These are phyloP conservation scores for Saxispiralis lemnorum DNA, from an alignment of 495 filamentous ascomycete genomes.

Conservation along the genomic window DNA sequence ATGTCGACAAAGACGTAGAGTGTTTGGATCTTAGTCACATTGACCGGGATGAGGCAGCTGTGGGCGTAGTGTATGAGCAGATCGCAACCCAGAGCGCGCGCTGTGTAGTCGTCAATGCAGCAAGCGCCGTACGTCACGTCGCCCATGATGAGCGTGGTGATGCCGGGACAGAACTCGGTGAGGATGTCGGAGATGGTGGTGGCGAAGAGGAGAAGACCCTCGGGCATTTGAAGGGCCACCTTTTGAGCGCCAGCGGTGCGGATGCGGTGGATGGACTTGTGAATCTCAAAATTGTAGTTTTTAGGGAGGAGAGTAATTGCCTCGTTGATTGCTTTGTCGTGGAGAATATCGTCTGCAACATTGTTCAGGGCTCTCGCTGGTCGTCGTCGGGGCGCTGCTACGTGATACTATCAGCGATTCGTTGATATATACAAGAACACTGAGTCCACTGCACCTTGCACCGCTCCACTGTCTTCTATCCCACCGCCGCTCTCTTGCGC, in stretches of 20 bases:
- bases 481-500: constrained; percentile 14
- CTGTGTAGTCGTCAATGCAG: constrained; percentile 97
- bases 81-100: constrained; percentile 83
- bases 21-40: constrained; percentile 85
- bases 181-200: constrained; percentile 97
- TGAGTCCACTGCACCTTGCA: constrained; percentile 22
- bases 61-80: constrained; percentile 94
- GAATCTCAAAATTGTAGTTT: constrained; percentile 97
- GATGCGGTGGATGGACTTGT: constrained; percentile 91
- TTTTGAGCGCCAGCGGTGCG: constrained; percentile 56
- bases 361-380: constrained; percentile 66
- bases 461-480: constrained; percentile 25
- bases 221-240: constrained; percentile 88
- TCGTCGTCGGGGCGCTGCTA: constrained; percentile 39
- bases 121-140: constrained; percentile 98
- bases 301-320: constrained; percentile 72
- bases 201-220: constrained; percentile 86
- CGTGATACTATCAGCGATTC: constrained; percentile 3
- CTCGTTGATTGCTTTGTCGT: constrained; percentile 73
- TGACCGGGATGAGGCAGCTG: constrained; percentile 86
- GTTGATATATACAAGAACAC: background rate
- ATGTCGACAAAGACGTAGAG: constrained; percentile 98
- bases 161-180: constrained; percentile 78
- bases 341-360: constrained; percentile 69
- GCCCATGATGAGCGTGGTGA: constrained; percentile 91